Evolutionary conservation across 495 filamentous ascomycete species (phyloP).

Genomic region (Aeminium ludgeri): DNA sequence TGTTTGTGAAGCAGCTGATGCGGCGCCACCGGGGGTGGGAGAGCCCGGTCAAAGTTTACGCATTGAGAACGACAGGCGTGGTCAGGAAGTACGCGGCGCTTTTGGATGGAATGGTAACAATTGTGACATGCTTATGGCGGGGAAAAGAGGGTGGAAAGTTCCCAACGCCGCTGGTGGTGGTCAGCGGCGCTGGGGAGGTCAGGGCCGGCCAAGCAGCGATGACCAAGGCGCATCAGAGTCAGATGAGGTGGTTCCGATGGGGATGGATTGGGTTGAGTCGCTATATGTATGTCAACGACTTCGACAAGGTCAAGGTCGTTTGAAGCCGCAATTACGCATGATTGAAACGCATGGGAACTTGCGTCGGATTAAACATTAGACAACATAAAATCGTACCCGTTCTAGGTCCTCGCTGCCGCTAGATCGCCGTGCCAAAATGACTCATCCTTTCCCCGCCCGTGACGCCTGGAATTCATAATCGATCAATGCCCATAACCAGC

Average conservation of each 20-base stretch:
- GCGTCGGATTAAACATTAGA: too few species aligned
- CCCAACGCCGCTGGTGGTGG: conserved; percentile 45
- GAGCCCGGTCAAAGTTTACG: conserved; percentile 67
- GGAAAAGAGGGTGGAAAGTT: conserved; percentile 23
- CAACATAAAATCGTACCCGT: too few species aligned
- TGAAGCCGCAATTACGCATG: too few species aligned
- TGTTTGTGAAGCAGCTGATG: conserved; percentile 48
- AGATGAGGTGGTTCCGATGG: conserved; percentile 98
- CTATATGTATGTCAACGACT: conserved; percentile 92
- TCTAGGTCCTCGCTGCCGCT: too few species aligned
- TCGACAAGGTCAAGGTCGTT: conserved; percentile 44
- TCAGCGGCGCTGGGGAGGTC: conserved; percentile 45
- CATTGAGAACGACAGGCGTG: conserved; percentile 51
- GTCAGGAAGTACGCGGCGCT: conserved; percentile 65
- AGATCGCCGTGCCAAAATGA: too few species aligned
- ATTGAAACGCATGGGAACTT: too few species aligned
- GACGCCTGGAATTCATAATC: too few species aligned
- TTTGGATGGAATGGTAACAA: conserved; percentile 53
- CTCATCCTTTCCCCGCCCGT: too few species aligned
- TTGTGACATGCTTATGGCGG: conserved; percentile 28
- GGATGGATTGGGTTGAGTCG: conserved; percentile 81
- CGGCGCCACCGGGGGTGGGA: conserved; percentile 46
- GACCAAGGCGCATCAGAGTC: conserved; percentile 73
- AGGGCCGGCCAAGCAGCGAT: conserved; percentile 66
- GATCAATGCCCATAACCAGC: too few species aligned